Evolutionary conservation across 176 grass and related monocot species (phyloP).

Genomic region (Triticum monococcum): DNA sequence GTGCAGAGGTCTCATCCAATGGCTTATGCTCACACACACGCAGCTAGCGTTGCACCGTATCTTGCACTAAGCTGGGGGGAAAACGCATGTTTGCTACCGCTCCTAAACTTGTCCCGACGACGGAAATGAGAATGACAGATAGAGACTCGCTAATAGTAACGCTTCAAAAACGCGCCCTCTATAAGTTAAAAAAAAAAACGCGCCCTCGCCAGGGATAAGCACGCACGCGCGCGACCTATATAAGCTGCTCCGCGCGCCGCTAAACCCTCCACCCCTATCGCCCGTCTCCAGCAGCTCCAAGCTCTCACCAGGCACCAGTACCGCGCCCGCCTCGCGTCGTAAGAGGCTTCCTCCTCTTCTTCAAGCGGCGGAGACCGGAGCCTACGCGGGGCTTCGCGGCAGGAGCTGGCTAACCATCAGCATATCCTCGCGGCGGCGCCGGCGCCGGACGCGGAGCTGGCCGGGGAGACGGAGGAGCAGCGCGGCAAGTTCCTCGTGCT

Average conservation of each 20-base stretch:
- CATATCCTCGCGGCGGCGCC: constrained; percentile 22
- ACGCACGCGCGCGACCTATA: neutral
- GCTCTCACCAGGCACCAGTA: neutral
- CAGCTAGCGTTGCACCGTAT: no score
- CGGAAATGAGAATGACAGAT: no score
- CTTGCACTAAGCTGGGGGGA: no score
- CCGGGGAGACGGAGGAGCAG: constrained; percentile 50
- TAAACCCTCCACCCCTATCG: neutral
- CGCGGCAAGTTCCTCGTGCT: constrained; percentile 52
- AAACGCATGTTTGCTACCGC: no score
- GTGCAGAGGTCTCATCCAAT: no score
- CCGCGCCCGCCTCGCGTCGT: no score
- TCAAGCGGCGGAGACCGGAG: constrained; percentile 22
- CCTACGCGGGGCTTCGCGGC: constrained; percentile 54
- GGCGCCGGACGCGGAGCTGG: constrained; percentile 25
- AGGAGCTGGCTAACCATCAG: constrained; percentile 79
- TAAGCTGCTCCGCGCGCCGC: neutral
- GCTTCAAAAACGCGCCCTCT: neutral
- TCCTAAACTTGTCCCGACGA: no score
- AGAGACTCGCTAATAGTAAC: neutral
- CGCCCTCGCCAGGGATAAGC: neutral
- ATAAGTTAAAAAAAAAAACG: no score
- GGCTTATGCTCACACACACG: no score
- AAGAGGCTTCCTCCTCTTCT: neutral
- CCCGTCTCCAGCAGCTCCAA: neutral